phyloP scores from a whole-genome alignment of 2,329 filamentous ascomycete species.

The Fusarium caatingaense region DNA sequence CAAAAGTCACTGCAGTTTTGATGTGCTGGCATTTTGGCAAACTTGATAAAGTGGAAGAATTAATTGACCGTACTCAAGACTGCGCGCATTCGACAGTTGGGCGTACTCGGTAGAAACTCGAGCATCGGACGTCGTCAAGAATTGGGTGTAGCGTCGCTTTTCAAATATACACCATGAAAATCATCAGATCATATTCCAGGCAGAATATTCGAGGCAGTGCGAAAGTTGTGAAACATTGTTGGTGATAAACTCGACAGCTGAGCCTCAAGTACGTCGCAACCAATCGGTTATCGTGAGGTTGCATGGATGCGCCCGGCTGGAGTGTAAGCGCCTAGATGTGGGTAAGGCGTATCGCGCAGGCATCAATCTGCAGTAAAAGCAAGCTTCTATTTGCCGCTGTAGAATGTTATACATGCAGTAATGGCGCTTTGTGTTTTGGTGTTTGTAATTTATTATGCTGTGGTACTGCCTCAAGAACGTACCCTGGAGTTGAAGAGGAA shows the following conservation, averaged over 20 bases:
- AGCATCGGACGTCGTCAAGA: too few species aligned
- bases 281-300: not conserved
- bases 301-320: not conserved
- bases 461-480: not conserved
- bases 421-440: not conserved
- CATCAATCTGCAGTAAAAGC: not conserved
- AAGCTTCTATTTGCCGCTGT: not conserved
- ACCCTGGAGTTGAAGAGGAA: not conserved
- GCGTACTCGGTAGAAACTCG: too few species aligned
- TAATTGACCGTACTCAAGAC: not conserved
- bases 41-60: not conserved
- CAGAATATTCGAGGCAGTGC: not conserved
- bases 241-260: not conserved
- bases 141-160: not conserved
- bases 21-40: conserved; percentile 1
- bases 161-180: not conserved
- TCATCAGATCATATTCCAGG: not conserved
- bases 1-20: conserved; percentile 6
- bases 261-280: not conserved
- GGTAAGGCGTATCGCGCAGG: not conserved
- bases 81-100: too few species aligned
- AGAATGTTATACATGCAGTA: not conserved
- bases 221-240: not conserved
- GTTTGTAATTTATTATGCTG: not conserved
- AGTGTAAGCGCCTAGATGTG: not conserved